phyloP scores from a whole-genome alignment of 306 rosid genomes.

The Cucurbita argyrosperma region DNA sequence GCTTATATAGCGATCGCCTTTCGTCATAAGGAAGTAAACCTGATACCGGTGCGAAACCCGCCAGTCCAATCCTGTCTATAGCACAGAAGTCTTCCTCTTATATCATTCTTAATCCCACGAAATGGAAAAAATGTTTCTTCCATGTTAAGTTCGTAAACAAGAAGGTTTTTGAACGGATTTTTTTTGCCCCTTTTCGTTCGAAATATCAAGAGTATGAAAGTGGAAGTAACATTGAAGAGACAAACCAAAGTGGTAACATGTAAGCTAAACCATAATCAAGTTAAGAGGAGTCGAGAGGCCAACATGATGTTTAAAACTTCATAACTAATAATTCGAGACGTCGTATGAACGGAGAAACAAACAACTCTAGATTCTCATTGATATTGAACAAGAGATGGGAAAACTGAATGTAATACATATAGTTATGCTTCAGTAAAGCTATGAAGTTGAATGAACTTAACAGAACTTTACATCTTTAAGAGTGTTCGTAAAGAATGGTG shows the following conservation, averaged over 20 bases:
- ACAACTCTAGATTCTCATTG: conserved; percentile 22
- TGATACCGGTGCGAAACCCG: conserved; percentile 58
- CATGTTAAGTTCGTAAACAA: conserved; percentile 30
- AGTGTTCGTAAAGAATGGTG: conserved; percentile 17
- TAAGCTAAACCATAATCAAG: conserved; percentile 13
- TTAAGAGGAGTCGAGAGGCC: conserved; percentile 39
- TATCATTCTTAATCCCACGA: conserved; percentile 83
- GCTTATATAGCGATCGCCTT: neutral
- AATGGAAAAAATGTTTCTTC: conserved; percentile 96
- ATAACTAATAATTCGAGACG: conserved; percentile 11
- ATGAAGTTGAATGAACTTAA: conserved; percentile 24
- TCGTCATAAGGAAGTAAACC: conserved; percentile 24
- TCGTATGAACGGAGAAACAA: conserved; percentile 31
- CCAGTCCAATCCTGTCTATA: conserved; percentile 90
- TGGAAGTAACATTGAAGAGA: conserved; percentile 16
- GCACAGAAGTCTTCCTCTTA: conserved; percentile 69
- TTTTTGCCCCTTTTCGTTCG: conserved; percentile 12
- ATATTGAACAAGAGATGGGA: conserved; percentile 15
- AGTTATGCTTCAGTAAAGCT: conserved; percentile 21
- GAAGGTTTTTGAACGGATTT: conserved; percentile 5
- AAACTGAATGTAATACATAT: conserved; percentile 18
- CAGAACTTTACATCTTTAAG: conserved; percentile 43
- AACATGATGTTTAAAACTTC: conserved; percentile 21
- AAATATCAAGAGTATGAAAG: conserved; percentile 1
- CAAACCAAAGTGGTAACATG: conserved; percentile 7